phyloP scores from a whole-genome alignment of 2,329 filamentous ascomycete species.

The Alternaria conjuncta region DNA sequence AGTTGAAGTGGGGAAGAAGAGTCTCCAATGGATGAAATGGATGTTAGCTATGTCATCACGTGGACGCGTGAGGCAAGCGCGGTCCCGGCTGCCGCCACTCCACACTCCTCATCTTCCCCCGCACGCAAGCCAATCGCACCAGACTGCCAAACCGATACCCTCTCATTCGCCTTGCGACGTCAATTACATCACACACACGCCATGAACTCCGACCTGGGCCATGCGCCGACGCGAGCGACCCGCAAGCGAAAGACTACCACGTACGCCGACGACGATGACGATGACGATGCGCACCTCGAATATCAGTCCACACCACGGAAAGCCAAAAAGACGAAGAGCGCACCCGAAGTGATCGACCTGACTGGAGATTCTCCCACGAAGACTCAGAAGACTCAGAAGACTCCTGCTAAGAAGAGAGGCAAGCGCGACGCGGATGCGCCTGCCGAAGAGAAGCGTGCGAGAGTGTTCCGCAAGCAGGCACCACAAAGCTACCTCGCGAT shows the following conservation, averaged over 20 bases:
- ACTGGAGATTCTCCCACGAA: constrained; percentile 19
- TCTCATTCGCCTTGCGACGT: not conserved
- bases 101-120: not conserved
- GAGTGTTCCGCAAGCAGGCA: constrained; percentile 45
- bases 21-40: not conserved
- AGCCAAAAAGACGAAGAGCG: constrained; percentile 2
- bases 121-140: not conserved
- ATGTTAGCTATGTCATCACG: constrained; percentile 14
- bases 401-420: constrained; percentile 20
- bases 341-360: constrained; percentile 12
- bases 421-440: constrained; percentile 22
- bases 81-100: constrained; percentile 5
- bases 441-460: constrained; percentile 41
- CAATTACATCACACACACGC: not conserved
- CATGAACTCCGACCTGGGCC: constrained; percentile 4
- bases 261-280: constrained; percentile 17
- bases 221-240: not conserved
- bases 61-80: constrained; percentile 10
- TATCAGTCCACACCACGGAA: constrained; percentile 12
- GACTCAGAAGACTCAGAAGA: constrained; percentile 21
- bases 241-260: constrained; percentile 32
- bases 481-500: constrained; percentile 56
- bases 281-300: constrained; percentile 7
- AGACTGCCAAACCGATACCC: not conserved
- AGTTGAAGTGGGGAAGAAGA: not conserved